Conservation (phyloP, 768 basidiomycete genomes). For the Trametes villosa region DNA sequence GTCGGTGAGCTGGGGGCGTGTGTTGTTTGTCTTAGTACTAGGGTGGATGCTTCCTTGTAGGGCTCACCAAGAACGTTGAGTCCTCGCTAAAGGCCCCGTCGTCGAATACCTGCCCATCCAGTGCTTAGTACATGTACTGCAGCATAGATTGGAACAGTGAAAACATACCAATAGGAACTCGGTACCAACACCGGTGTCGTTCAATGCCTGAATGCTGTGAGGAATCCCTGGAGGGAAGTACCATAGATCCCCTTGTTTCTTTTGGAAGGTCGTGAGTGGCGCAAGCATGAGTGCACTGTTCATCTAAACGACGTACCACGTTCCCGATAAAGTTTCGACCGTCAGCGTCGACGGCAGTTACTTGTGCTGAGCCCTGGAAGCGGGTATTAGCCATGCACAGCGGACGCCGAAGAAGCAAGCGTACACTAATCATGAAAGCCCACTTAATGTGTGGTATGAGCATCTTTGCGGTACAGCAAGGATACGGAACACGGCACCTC, state of each 20-base stretch:
- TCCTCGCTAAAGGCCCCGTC: constrained; percentile 42
- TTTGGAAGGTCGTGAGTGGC: background rate
- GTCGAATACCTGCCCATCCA: constrained; percentile 40
- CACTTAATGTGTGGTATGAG: constrained; percentile 22
- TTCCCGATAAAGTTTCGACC: constrained; percentile 54
- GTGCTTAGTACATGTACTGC: background rate
- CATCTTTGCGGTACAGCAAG: background rate
- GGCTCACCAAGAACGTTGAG: constrained; percentile 38
- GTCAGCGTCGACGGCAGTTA: constrained; percentile 50
- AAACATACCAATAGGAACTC: constrained; percentile 56
- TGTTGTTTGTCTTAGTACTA: constrained; percentile 2
- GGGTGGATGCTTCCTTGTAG: background rate
- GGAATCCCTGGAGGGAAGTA: constrained; percentile 61
- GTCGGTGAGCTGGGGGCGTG: constrained; percentile 34
- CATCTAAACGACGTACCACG: constrained; percentile 40
- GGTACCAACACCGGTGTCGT: constrained; percentile 42
- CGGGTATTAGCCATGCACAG: background rate
- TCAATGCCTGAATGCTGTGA: constrained; percentile 55
- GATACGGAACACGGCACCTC: constrained; percentile 16
- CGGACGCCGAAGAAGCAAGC: background rate
- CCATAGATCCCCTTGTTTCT: constrained; percentile 56
- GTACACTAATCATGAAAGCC: constrained; percentile 38
- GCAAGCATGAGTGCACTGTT: background rate
- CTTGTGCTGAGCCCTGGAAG: constrained; percentile 32
- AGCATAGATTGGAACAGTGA: background rate